Evolutionary conservation across 805 yeast genomes (phyloP).

Genomic region (fission yeast (Schizosaccharomyces pombe)): DNA sequence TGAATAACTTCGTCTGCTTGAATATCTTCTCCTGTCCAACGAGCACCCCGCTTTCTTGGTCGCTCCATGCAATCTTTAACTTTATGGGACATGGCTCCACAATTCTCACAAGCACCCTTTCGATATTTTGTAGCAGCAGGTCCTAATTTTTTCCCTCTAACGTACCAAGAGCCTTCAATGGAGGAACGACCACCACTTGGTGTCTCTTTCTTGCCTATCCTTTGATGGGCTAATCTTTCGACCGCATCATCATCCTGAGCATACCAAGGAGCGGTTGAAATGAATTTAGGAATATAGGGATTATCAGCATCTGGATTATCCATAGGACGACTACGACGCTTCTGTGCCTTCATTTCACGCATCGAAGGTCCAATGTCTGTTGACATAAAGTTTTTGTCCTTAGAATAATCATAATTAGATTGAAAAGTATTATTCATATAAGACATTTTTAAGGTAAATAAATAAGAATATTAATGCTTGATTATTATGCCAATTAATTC

Average conservation of each 20-base stretch:
- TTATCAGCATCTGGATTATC: conserved; percentile 7
- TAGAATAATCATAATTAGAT: conserved; percentile 1
- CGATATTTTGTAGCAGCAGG: conserved; percentile 16
- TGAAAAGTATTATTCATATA: conserved; percentile 1
- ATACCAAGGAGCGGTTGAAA: conserved; percentile 17
- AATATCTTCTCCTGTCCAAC: conserved; percentile 15
- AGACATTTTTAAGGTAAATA: neutral
- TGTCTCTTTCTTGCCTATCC: conserved; percentile 6
- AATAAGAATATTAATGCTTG: neutral
- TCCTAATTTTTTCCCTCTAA: conserved; percentile 14
- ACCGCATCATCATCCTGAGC: conserved; percentile 9
- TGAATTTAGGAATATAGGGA: conserved; percentile 17
- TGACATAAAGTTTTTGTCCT: neutral
- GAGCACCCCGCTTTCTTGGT: conserved; percentile 23
- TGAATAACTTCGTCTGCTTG: conserved; percentile 13
- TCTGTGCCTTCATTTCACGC: conserved; percentile 1
- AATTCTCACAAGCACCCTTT: conserved; percentile 29
- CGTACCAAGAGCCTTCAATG: conserved; percentile 13
- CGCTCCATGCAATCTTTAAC: conserved; percentile 34
- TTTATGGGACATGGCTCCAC: conserved; percentile 31
- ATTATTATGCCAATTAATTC: neutral
- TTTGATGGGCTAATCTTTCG: conserved; percentile 14
- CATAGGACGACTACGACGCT: neutral
- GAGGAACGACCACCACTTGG: conserved; percentile 8
- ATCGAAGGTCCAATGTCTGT: conserved; percentile 3